These are phyloP conservation scores for Esteya vermicola DNA, from an alignment of 2,329 filamentous ascomycete genomes.

Conservation along the genomic window DNA sequence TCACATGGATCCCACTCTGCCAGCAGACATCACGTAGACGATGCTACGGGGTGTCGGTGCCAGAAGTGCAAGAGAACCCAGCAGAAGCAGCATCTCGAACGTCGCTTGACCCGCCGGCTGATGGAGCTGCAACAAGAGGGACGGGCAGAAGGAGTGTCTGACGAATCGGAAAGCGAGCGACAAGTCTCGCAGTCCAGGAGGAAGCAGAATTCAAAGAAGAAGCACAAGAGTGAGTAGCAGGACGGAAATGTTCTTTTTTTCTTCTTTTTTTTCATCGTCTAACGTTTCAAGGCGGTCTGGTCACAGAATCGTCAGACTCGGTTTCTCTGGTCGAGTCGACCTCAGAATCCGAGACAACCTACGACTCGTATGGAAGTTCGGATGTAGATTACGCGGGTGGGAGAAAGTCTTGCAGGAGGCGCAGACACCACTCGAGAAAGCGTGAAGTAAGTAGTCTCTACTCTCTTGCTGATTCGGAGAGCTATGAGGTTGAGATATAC, in stretches of 20 bases:
- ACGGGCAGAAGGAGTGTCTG: neutral
- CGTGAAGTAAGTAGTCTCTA: neutral
- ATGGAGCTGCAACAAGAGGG: neutral
- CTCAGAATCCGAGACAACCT: conserved; percentile 1
- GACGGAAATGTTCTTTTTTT: neutral
- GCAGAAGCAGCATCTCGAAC: neutral
- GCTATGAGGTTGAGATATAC: neutral
- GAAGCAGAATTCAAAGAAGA: neutral
- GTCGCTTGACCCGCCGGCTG: neutral
- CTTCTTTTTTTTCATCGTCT: neutral
- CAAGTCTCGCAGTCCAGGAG: neutral
- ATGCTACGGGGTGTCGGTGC: neutral
- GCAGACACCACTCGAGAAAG: neutral
- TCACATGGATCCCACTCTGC: neutral
- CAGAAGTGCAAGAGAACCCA: conserved; percentile 10
- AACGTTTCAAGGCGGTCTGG: neutral
- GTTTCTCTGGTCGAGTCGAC: neutral
- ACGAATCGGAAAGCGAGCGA: neutral
- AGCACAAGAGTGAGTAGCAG: neutral
- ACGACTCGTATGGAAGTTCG: neutral
- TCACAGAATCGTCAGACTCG: neutral
- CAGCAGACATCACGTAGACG: neutral
- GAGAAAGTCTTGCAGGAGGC: neutral
- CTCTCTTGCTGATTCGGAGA: too few relatives aligned
- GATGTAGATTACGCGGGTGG: conserved; percentile 1